These are phyloP conservation scores for Blumeria graminis DNA, from an alignment of 2,329 filamentous ascomycete genomes.

Conservation along the genomic window DNA sequence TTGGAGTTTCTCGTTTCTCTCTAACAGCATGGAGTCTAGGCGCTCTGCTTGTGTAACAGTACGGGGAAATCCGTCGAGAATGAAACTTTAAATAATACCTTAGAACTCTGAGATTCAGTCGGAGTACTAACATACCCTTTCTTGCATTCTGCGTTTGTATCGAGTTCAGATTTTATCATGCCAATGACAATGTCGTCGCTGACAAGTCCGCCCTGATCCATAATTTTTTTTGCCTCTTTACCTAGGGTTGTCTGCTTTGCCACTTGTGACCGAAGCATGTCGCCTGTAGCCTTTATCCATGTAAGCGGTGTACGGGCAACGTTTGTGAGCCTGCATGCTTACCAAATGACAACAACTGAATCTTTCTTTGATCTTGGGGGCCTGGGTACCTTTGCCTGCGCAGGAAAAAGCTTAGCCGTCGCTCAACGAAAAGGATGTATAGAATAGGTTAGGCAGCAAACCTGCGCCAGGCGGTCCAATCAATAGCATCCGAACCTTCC, in stretches of 20 bases:
- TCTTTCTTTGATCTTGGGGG: slow-evolving; percentile 93
- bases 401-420: not conserved
- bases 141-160: slow-evolving; percentile 84
- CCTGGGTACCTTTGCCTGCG: slow-evolving; percentile 93
- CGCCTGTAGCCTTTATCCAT: slow-evolving; percentile 58
- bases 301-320: not conserved
- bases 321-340: slow-evolving; percentile 17
- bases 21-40: slow-evolving; percentile 72
- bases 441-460: slow-evolving; percentile 23
- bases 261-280: slow-evolving; percentile 97
- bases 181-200: slow-evolving; percentile 98
- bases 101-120: not conserved
- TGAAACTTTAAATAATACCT: slow-evolving; percentile 40
- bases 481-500: slow-evolving; percentile 69
- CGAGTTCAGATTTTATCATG: slow-evolving; percentile 97
- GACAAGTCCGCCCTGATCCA: slow-evolving; percentile 93
- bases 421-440: not conserved
- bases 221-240: slow-evolving; percentile 98
- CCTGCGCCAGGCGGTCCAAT: slow-evolving; percentile 95
- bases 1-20: slow-evolving; percentile 62
- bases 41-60: slow-evolving; percentile 89
- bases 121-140: slow-evolving; percentile 46
- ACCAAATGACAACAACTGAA: slow-evolving; percentile 95
- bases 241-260: slow-evolving; percentile 90
- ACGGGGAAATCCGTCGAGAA: slow-evolving; percentile 93